phyloP scores from a whole-genome alignment of 805 yeast genomes.

The Metschnikowia picachoensis region DNA sequence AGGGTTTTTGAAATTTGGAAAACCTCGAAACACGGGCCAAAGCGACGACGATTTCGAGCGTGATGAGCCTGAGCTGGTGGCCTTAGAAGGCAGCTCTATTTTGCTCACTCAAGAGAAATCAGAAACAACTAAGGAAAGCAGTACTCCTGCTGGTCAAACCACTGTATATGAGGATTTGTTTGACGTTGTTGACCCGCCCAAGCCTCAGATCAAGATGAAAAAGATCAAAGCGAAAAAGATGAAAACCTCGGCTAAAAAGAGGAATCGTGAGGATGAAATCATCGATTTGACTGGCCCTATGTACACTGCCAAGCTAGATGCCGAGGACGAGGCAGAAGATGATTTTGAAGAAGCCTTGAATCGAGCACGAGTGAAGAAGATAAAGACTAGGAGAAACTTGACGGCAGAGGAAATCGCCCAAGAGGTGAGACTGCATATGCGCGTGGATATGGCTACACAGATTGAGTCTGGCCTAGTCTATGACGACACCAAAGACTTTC shows the following conservation, averaged over 20 bases:
- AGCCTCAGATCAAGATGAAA: conserved; percentile 34
- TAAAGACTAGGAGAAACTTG: conserved; percentile 22
- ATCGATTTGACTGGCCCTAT: conserved; percentile 30
- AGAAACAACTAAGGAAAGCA: not conserved
- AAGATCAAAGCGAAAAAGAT: conserved; percentile 40
- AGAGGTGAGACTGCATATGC: conserved; percentile 28
- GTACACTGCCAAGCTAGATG: conserved; percentile 18
- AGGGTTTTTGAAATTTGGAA: conserved; percentile 6
- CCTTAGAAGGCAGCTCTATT: conserved; percentile 5
- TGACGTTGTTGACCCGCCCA: conserved; percentile 14
- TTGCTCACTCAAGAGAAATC: not conserved
- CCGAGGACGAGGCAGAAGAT: conserved; percentile 26
- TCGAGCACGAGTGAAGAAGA: conserved; percentile 27
- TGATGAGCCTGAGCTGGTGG: conserved; percentile 4
- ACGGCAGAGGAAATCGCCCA: conserved; percentile 36
- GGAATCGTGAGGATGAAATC: conserved; percentile 20
- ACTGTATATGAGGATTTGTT: conserved; percentile 2
- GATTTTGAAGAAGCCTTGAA: conserved; percentile 32
- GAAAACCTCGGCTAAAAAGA: conserved; percentile 8
- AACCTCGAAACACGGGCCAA: not conserved
- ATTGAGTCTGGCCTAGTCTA: conserved; percentile 16
- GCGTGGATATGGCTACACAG: conserved; percentile 17
- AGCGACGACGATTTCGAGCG: conserved; percentile 8
- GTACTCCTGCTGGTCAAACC: not conserved
- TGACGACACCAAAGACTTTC: conserved; percentile 42